phyloP scores from a whole-genome alignment of 345 rosid genomes.

The Euphorbia peplus region DNA sequence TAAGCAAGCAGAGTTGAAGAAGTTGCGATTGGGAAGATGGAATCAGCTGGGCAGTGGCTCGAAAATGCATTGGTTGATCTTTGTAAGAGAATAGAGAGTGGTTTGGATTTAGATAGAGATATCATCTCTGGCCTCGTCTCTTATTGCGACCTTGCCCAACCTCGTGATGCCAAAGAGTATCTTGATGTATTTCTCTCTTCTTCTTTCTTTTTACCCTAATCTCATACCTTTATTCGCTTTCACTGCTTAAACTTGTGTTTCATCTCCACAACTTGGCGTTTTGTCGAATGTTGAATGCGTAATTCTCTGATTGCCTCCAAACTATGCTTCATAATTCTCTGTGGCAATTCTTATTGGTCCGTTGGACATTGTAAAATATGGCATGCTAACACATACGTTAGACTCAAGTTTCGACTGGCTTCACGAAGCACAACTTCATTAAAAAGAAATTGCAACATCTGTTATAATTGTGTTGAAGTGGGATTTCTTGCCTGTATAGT shows the following conservation, averaged over 20 bases:
- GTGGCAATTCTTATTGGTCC: too few species aligned
- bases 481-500: neutral
- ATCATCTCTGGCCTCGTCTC: constrained; percentile 83
- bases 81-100: constrained; percentile 52
- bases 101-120: constrained; percentile 69
- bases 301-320: neutral
- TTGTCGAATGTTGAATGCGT: neutral
- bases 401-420: neutral
- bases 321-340: neutral
- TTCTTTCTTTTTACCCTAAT: neutral
- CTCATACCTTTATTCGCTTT: neutral
- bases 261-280: neutral
- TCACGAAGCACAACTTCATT: neutral
- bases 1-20: too few species aligned
- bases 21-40: constrained; percentile 41
- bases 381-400: too few species aligned
- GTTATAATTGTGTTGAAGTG: neutral
- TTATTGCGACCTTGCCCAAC: constrained; percentile 86
- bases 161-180: constrained; percentile 90
- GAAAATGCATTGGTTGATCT: constrained; percentile 73
- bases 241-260: neutral
- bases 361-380: too few species aligned
- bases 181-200: constrained; percentile 59
- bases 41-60: constrained; percentile 67
- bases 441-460: neutral